Base-by-base conservation (phyloP, 495 filamentous ascomycete species). In the Tuber microsphaerosporum region DNA sequence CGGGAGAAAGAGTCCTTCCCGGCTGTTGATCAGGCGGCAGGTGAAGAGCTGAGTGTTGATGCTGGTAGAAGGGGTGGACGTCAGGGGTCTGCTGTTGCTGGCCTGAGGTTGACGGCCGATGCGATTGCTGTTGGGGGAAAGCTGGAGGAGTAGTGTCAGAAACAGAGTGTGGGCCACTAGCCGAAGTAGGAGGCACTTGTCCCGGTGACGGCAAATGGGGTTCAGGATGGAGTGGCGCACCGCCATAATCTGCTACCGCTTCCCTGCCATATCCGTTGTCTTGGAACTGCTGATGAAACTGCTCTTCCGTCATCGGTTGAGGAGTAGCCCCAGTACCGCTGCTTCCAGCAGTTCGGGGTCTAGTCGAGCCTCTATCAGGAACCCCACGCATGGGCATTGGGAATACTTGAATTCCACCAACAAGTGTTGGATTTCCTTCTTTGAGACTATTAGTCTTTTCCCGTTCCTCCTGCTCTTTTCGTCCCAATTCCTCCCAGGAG, bases 401-500 rank as follows among this genome's bases (percentile, higher is more conserved):
- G 42, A 97, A 91, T n/a, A 99, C 95, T 81, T 97, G 93, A 37
- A 97, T 93, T 26, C 94, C 96, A 69, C 94, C 93, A 19, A 99
- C 92, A 37, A 94, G 84, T 1, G 93, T 97, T 22, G 94, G 92
- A 74, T 92, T 89, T n/a, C 95, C 96, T 69, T 92, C 91, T 82
- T 93, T 89, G 22, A 99, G 87, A 45, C 91, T 92, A 74, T 88
- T 87, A 12, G 92, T 96, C n/a, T 93, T 77, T 74, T 98, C 94
- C n/a, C 96, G 88, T 83, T 97, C 94, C 83, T 97, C 93, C 79
- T 97, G 93, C 84, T 97, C 96, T 70, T 94, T 89, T 69, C 95
- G 89, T 31, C 95, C 95, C 2, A 99, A 89, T 81, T 99, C 95
- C 82, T 99, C 95, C 95, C 95, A 99, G 2, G 95, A 95, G 72